Evolutionary conservation across 2,329 filamentous ascomycete species (phyloP).

Genomic region (Fusarium sp.): DNA sequence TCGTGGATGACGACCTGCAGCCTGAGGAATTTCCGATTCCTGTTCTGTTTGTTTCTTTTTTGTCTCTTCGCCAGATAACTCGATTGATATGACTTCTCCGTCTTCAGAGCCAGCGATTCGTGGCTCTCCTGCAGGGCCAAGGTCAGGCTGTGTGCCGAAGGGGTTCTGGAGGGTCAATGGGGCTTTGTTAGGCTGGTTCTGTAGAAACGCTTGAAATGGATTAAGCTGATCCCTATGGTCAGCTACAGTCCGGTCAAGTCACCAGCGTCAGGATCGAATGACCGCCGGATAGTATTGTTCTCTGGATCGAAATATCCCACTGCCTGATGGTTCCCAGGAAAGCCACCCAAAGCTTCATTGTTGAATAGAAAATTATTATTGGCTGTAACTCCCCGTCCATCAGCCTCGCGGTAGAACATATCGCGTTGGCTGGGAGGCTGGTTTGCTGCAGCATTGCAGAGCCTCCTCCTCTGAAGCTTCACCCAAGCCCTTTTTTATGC

Average conservation of each 20-base stretch:
- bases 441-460: rapidly evolving
- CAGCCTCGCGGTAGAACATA: rapidly evolving
- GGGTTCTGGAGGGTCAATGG: rapidly evolving
- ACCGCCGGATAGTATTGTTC: not conserved
- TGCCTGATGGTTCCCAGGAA: rapidly evolving
- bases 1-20: too few relatives aligned
- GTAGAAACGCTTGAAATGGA: not conserved
- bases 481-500: not conserved
- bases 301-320: rapidly evolving
- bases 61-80: not conserved
- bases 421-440: rapidly evolving
- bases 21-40: rapidly evolving
- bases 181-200: not conserved
- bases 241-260: too few relatives aligned
- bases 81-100: rapidly evolving
- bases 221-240: not conserved
- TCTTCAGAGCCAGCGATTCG: not conserved
- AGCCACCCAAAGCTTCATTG: not conserved
- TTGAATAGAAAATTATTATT: rapidly evolving
- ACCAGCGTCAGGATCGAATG: rapidly evolving
- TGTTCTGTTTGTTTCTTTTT: rapidly evolving
- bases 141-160: too few relatives aligned
- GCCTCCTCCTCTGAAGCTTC: not conserved
- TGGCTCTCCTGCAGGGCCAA: not conserved
- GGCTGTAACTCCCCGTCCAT: rapidly evolving